Base-by-base conservation (phyloP, 2,329 filamentous ascomycete species). In the Xylariales sp. region DNA sequence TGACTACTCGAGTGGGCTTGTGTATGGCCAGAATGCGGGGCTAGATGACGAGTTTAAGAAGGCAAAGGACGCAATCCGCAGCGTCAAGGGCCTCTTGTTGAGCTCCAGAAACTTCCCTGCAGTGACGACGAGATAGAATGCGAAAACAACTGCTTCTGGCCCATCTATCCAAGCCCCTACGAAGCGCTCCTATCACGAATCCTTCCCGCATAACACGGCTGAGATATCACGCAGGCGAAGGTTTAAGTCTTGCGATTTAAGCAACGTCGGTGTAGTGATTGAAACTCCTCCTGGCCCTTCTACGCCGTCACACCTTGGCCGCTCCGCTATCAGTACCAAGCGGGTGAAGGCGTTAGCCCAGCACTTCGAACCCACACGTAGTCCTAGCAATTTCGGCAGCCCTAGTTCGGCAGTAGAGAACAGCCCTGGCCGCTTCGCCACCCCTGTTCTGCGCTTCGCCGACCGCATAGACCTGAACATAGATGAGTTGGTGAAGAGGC, bases 21-120 rank as follows among this genome's bases (percentile, higher is more conserved):
- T 82, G 14, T 78, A 74, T 39, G 80, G 80, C 18, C 79, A 77
- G 45, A 80, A 78, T 36, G 82, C 78, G 71, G 89, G 89, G 73
- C 85, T 86, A 36, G 86, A 89, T 69, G 92, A 95, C 78, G 91
- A 92, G 79, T 89, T 93, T 73, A 88, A 88, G 70, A 89, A 87
- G 76, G 84, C 92, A 23, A 92, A 92, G 80, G 89, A 89, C 71
- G 92, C 91, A 69, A 94, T 97, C 59, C 83, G 93, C 71, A 86
- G 91, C 64, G 87, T 96, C 49, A 97, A 97, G 82, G 93, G 93
- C 1, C 87, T 93, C 10, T 81, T 96, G 72, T 79, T 97, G 64
- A 93, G 89, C 75, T 87, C 92, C 4, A 87, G 91, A 74, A 92
- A 88, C 74, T 95, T 95, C 72, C 91, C 90, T n/a, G 64, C 69